These are phyloP conservation scores for Phylloporus sp. DNA, from an alignment of 768 basidiomycete genomes.

Conservation along the genomic window DNA sequence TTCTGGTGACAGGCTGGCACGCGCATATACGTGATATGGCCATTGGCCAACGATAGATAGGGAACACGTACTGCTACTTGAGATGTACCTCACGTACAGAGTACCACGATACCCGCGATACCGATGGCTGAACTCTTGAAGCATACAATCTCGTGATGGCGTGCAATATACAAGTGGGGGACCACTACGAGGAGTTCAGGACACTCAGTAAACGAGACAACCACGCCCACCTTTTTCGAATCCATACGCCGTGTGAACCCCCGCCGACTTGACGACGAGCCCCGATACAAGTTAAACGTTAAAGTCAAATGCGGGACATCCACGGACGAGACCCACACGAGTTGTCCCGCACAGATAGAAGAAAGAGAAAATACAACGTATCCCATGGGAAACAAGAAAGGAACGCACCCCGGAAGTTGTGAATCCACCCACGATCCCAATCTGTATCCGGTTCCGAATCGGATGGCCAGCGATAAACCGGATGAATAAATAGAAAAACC, in stretches of 20 bases:
- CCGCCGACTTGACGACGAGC: neutral
- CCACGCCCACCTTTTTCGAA: neutral
- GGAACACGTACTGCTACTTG: neutral
- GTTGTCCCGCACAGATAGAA: neutral
- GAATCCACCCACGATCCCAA: conserved; percentile 9
- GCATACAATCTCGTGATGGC: neutral
- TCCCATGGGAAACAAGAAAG: neutral
- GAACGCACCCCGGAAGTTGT: neutral
- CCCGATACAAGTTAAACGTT: conserved; percentile 3
- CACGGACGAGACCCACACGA: no score
- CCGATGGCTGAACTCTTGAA: neutral
- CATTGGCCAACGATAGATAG: neutral
- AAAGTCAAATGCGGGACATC: no score
- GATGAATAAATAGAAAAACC: neutral
- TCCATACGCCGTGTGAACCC: conserved; percentile 2
- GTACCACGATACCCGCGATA: neutral
- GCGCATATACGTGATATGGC: no score
- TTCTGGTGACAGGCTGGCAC: neutral
- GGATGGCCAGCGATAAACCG: conserved; percentile 2
- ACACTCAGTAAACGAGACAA: neutral
- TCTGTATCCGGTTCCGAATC: conserved; percentile 6
- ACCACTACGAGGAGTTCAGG: conserved; percentile 3
- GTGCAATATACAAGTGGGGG: neutral
- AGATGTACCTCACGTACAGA: neutral
- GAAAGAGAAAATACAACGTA: conserved; percentile 2